phyloP scores from a whole-genome alignment of 2,329 filamentous ascomycete genomes.

The Cladosporium sp. region DNA sequence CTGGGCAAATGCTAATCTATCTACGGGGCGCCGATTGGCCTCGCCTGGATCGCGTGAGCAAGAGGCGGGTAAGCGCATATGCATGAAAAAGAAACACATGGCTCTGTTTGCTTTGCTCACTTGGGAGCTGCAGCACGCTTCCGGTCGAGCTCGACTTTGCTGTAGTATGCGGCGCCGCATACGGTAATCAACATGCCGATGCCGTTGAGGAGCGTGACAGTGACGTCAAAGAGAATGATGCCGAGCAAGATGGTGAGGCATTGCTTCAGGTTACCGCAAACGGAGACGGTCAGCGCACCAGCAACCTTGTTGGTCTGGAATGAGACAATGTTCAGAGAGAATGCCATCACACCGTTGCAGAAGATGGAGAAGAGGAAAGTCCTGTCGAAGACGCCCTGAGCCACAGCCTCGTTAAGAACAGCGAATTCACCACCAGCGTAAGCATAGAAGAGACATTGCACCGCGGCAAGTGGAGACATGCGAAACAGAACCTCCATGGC shows the following conservation, averaged over 20 bases:
- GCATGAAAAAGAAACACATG: neutral
- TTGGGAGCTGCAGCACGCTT: constrained; percentile 27
- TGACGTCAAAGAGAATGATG: constrained; percentile 34
- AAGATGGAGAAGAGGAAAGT: constrained; percentile 23
- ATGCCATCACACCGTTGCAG: constrained; percentile 31
- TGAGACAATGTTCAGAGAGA: constrained; percentile 34
- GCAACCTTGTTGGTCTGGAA: constrained; percentile 37
- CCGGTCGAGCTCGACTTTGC: constrained; percentile 52
- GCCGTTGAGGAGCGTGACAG: constrained; percentile 43
- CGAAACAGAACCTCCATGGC: constrained; percentile 56
- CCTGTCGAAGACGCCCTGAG: constrained; percentile 23
- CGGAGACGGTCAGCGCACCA: constrained; percentile 34
- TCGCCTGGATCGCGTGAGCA: neutral
- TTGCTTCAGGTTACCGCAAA: constrained; percentile 36
- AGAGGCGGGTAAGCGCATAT: constrained; percentile 6
- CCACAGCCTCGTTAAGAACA: constrained; percentile 17
- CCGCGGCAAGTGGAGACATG: constrained; percentile 57
- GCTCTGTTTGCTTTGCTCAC: neutral
- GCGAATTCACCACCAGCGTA: constrained; percentile 47
- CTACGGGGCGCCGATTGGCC: neutral
- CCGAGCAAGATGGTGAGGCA: constrained; percentile 34
- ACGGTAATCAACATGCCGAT: constrained; percentile 53
- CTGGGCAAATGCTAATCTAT: neutral
- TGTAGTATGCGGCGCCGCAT: constrained; percentile 54
- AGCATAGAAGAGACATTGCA: constrained; percentile 52